Conservation (phyloP, 176 grass and related monocot genomes). For the Avena insularis region DNA sequence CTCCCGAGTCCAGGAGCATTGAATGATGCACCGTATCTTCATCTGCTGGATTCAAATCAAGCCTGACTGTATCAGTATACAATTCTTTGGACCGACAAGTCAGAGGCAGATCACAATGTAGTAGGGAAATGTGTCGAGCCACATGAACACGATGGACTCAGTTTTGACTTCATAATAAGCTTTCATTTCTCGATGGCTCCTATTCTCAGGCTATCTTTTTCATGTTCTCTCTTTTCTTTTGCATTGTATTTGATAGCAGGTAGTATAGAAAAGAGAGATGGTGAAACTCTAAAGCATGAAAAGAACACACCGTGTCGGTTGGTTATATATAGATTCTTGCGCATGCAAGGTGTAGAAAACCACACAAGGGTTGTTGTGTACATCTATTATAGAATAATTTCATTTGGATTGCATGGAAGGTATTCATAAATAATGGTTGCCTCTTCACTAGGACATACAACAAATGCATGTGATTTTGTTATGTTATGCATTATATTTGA, state of each 20-base stretch:
- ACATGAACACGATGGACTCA: too few species aligned
- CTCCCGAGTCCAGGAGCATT: too few species aligned
- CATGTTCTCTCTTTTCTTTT: neutral
- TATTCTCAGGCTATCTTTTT: neutral
- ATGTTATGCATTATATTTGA: too few species aligned
- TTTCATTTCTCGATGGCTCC: neutral
- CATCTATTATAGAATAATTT: neutral
- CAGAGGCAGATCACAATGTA: too few species aligned
- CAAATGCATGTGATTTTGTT: too few species aligned
- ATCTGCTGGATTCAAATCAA: too few species aligned
- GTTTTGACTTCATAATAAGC: neutral
- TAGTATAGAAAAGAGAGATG: neutral
- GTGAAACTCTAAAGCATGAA: neutral
- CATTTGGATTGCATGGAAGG: neutral
- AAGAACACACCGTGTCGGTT: neutral
- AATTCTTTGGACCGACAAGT: too few species aligned
- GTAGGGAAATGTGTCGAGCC: too few species aligned
- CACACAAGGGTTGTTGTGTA: neutral
- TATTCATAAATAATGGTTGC: neutral
- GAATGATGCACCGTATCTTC: too few species aligned
- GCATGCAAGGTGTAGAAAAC: neutral
- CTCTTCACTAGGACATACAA: neutral
- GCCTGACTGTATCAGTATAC: too few species aligned
- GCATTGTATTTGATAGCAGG: neutral
- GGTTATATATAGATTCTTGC: neutral